Base-by-base conservation (phyloP, 495 filamentous ascomycete genomes). In the Usnea hakonensis region DNA sequence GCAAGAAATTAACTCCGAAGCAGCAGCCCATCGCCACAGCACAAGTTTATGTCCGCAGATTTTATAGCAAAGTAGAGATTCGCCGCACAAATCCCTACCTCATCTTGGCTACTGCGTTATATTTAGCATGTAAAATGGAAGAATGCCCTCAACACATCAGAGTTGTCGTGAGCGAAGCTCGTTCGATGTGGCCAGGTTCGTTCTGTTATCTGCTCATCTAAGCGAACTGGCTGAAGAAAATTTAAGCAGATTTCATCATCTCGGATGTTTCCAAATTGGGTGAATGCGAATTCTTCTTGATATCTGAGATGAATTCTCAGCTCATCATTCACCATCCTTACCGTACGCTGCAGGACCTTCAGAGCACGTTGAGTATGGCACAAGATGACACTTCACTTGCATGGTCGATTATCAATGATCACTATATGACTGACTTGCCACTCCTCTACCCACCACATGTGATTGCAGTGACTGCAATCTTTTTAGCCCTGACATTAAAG, bases 311-410 rank as follows among this genome's bases (percentile, higher is more conserved):
- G 87, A 89, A 85, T 73, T 94, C 90, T 6, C 91, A 96, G 60
- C 81, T 98, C 64, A 97, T 98, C 71, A 78, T 96, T 17, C 92
- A 97, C 72, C 93, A 97, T 71, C 94, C 94, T n/a, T 98, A 98
- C 73, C 90, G 93, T 53, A 93, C 86, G 52, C 78, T 98, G 59
- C 83, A 82, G 37, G 83, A 85, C 55, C 80, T 97, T 36, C 87
- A 90, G 67, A 72, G 75, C 55, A 64, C 57, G 14, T 83, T 97
- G 60, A 74, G 75, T 28, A 79, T 98, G 23, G 84, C 80, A 55
- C 81, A 81, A 53, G 95, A 97, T 61, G 95, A 98, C 70, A 77
- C 80, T 48, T 79, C 81, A 50, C 81, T 93, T 19, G 88, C 91
- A 43, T 90, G 88, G 83, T 89, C 85, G 6, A 84, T 97, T 64